phyloP scores from a whole-genome alignment of 768 basidiomycete species.

The Tylopilus intermedius region DNA sequence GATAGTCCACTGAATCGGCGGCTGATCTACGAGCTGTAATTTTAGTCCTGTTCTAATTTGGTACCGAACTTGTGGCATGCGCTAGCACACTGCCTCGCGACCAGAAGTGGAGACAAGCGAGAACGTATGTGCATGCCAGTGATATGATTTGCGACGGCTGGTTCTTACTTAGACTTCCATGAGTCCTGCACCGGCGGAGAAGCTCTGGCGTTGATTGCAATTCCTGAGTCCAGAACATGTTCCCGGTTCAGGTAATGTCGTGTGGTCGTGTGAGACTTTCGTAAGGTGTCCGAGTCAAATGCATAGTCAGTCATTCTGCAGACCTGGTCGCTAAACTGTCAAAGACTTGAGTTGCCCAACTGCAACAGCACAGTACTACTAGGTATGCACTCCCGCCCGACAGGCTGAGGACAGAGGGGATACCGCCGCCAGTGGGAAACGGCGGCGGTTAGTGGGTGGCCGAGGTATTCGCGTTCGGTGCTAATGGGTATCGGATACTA shows the following conservation, averaged over 20 bases:
- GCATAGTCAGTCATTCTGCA: too few species aligned
- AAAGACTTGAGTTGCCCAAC: too few species aligned
- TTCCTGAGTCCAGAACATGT: neutral
- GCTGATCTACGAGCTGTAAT: neutral
- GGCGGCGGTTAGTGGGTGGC: neutral
- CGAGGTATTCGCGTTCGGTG: constrained; percentile 2
- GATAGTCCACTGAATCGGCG: neutral
- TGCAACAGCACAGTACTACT: neutral
- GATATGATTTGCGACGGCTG: neutral
- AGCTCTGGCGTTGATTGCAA: neutral
- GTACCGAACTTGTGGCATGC: neutral
- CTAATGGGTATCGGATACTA: neutral
- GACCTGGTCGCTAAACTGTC: neutral
- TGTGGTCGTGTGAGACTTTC: neutral
- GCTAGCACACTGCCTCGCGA: constrained; percentile 1
- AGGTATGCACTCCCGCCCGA: too few species aligned
- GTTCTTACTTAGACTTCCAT: neutral
- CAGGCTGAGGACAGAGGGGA: neutral
- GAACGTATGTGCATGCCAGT: neutral
- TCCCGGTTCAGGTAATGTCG: neutral
- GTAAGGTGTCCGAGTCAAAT: too few species aligned
- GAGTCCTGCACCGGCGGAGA: constrained; percentile 12
- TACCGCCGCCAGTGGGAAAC: neutral
- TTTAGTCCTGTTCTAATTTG: neutral
- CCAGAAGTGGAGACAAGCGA: constrained; percentile 6